phyloP scores from a whole-genome alignment of 2,329 filamentous ascomycete genomes.

The Tolypocladium capitatum region DNA sequence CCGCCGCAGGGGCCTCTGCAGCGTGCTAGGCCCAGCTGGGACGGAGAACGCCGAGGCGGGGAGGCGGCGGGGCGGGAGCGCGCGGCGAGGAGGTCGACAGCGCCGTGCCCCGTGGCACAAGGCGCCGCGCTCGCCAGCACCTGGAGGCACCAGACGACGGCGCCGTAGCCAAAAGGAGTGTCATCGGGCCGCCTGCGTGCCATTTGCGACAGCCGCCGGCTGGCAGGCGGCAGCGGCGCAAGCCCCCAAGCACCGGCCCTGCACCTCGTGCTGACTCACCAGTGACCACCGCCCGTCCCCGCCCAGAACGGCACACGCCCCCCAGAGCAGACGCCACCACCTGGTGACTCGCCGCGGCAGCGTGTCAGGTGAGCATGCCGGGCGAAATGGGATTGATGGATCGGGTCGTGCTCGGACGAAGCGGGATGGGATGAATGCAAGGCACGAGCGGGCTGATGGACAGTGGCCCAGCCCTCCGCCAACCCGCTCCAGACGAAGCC shows the following conservation, averaged over 20 bases:
- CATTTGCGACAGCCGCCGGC: background rate
- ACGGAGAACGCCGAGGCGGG: background rate
- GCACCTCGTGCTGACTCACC: background rate
- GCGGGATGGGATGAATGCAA: background rate
- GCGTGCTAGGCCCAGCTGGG: background rate
- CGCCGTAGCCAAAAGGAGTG: no score
- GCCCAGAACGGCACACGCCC: background rate
- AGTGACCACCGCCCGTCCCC: background rate
- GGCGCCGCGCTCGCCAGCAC: no score
- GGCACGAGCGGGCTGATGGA: background rate
- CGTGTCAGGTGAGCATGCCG: slow-evolving; percentile 14
- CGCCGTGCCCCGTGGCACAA: background rate
- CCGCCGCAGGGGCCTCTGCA: background rate
- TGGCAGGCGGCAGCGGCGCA: slow-evolving; percentile 3
- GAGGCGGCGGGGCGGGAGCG: background rate
- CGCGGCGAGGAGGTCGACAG: background rate
- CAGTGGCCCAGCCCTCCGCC: background rate
- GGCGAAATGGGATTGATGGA: background rate
- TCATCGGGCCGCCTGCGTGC: background rate
- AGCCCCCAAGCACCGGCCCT: background rate
- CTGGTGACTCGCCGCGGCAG: slow-evolving; percentile 14
- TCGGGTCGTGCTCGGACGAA: background rate
- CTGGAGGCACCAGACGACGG: no score
- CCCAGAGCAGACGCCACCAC: slow-evolving; percentile 11
- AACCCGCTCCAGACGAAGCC: no score